Evolutionary conservation across 1,139 yeast species (phyloP).

Genomic region (Pichia sp.): DNA sequence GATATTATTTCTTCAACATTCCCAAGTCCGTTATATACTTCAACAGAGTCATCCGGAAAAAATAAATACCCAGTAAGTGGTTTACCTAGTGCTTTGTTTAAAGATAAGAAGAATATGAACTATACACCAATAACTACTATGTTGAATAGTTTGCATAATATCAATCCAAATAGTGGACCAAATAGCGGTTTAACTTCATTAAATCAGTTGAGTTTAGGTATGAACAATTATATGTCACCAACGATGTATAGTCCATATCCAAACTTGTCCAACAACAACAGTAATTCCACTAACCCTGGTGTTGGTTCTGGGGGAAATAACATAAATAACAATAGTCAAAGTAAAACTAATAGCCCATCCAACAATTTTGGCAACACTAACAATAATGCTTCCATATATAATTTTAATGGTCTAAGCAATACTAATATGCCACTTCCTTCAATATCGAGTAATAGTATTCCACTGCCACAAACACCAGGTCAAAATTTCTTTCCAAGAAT

Average conservation of each 20-base stretch:
- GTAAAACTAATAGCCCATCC: not conserved
- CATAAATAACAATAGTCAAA: not conserved
- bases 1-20: not conserved
- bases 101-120: slow-evolving; percentile 5
- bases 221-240: slow-evolving; percentile 27
- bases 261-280: not conserved
- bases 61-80: not conserved
- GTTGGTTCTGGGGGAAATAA: not conserved
- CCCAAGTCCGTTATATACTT: slow-evolving; percentile 10
- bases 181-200: slow-evolving; percentile 17
- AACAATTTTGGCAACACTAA: not conserved
- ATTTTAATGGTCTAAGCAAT: not conserved
- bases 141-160: slow-evolving; percentile 4
- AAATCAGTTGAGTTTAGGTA: slow-evolving; percentile 21
- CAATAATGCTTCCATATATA: not conserved
- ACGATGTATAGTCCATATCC: slow-evolving; percentile 7
- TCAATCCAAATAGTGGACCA: not conserved
- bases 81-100: slow-evolving; percentile 9
- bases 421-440: not conserved
- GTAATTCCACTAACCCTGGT: not conserved
- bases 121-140: slow-evolving; percentile 9
- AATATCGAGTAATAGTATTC: not conserved
- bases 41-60: slow-evolving; percentile 1
- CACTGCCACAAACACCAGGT: not conserved
- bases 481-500: not conserved